phyloP scores from a whole-genome alignment of 179 eudicot species.

The Drosera spatulata region DNA sequence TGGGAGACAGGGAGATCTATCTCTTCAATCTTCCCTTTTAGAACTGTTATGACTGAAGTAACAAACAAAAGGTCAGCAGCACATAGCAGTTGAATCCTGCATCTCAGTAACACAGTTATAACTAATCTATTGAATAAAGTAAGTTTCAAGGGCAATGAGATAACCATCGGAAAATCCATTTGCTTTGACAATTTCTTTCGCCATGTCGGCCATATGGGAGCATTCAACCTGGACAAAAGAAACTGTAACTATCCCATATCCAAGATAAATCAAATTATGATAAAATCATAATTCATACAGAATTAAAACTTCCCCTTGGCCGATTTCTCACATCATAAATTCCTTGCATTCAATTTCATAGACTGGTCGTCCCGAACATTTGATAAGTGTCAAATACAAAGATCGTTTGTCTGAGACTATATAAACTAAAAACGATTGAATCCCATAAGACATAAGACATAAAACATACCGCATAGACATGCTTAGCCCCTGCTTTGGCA shows the following conservation, averaged over 20 bases:
- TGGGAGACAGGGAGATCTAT: conserved; percentile 81
- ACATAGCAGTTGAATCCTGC: conserved; percentile 1
- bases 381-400: too few relatives aligned
- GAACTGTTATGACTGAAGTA: conserved; percentile 71
- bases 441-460: background rate
- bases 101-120: background rate
- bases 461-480: conserved; percentile 83
- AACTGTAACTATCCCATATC: background rate
- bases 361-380: too few relatives aligned
- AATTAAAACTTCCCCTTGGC: too few relatives aligned
- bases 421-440: background rate
- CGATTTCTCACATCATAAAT: too few relatives aligned
- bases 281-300: too few relatives aligned
- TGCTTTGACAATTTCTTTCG: conserved; percentile 68
- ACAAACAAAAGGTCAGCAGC: conserved; percentile 10
- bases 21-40: conserved; percentile 94
- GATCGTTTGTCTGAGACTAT: too few relatives aligned
- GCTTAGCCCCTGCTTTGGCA: conserved; percentile 98
- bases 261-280: too few relatives aligned
- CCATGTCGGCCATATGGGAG: conserved; percentile 95
- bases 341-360: too few relatives aligned
- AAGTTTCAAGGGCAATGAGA: conserved; percentile 5
- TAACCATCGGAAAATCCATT: conserved; percentile 78
- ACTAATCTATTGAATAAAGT: background rate
- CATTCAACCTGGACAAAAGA: conserved; percentile 68